Evolutionary conservation across 2,329 filamentous ascomycete species (phyloP), one percentile per base, ranked within the genome.

Genomic region (Pyricularia grisea): DNA sequence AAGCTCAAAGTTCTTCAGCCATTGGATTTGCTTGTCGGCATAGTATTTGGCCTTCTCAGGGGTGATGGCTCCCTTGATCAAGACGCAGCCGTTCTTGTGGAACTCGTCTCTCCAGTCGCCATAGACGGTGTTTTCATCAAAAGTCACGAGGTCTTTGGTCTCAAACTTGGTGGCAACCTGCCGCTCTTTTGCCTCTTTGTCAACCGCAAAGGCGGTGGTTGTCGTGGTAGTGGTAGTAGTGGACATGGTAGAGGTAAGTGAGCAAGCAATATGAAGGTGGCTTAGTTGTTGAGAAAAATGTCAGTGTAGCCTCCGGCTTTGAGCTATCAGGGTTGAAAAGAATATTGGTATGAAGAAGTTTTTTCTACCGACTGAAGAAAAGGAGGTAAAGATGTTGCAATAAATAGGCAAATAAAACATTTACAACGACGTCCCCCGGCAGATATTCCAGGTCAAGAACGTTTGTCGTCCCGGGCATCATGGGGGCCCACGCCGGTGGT

Each of bases 71-170:
- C 75, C 74, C 71, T 81, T 81, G 70, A 83, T 75, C 12, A 83
- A 71, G 1, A 77, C 77, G 69, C 74, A 82, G 23, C 80, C 81
- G 68, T 81, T 74, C 60, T 74, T 73, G 71, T 79, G 75, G 68
- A 83, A 79, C n/a, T 82, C 79, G 67, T 81, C 80, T 4, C 80
- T 77, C 80, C 79, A 82, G 72, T 82, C 80, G 50, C 76, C 76
- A 70, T 79, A 78, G 30, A 73, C 64, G 73, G 75, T 69, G 72
- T 67, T 71, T 5, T 70, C 61, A 28, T 74, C 72, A 60, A 70
- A 70, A 17, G 66, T 66, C 11, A 70, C 68, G 17, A 70, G 70
- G 65, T 70, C 70, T 10, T 69, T 69, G 5, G 68, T 67, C 66
- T 70, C 70, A 30, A 69, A 70, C n/a, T 27, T 31, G 30, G 65